Evolutionary conservation across 2,329 filamentous ascomycete species (phyloP).

Genomic region (Immersiporthe knoxdaviesiana): DNA sequence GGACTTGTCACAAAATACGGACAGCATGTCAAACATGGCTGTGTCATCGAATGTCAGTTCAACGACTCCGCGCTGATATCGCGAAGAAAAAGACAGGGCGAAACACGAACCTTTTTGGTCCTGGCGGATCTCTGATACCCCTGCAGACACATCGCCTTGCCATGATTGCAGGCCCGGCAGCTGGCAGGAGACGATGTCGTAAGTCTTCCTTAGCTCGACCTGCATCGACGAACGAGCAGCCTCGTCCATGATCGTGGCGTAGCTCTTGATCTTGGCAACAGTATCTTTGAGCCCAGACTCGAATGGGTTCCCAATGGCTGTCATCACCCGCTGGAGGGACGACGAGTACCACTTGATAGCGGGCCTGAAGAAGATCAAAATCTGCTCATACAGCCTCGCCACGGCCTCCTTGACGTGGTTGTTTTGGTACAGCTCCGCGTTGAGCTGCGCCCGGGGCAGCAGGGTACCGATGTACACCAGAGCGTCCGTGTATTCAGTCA

Average conservation of each 20-base stretch:
- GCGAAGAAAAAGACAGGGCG: background rate
- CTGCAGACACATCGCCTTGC: background rate
- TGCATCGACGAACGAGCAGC: background rate
- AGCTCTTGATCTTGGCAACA: background rate
- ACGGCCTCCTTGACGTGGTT: conserved; percentile 3
- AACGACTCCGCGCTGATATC: background rate
- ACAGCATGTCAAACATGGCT: background rate
- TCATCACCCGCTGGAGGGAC: background rate
- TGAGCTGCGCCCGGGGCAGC: conserved; percentile 5
- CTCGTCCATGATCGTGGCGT: conserved; percentile 1
- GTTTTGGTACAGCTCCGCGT: conserved; percentile 1
- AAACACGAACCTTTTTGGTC: background rate
- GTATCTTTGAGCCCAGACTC: conserved; percentile 6
- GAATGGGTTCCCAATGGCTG: background rate
- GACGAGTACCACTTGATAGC: conserved; percentile 7
- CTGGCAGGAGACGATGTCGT: background rate
- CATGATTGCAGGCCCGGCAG: background rate
- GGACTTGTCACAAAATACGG: background rate
- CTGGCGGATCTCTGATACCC: background rate
- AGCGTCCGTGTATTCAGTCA: background rate
- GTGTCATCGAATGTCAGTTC: background rate
- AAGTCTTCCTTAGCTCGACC: background rate
- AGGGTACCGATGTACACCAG: background rate
- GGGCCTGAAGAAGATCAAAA: conserved; percentile 4
- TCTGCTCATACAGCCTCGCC: conserved; percentile 1